phyloP scores from a whole-genome alignment of 352 stramenopile genomes.

The Phytophthora tentaculata region DNA sequence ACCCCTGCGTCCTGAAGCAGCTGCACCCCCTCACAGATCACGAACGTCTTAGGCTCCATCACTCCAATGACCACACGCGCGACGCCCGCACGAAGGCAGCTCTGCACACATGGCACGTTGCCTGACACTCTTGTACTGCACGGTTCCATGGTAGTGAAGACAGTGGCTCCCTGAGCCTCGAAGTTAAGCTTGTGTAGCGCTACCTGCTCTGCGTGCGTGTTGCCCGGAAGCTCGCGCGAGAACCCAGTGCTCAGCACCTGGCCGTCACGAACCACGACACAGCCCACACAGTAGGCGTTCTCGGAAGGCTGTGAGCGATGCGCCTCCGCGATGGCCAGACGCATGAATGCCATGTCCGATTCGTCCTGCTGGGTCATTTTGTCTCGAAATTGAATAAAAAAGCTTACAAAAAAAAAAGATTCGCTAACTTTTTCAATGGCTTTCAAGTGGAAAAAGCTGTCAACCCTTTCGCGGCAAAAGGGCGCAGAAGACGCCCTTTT shows the following conservation, averaged over 20 bases:
- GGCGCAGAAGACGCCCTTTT: too few relatives aligned
- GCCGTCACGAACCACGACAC: constrained; percentile 70
- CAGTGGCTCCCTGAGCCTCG: constrained; percentile 60
- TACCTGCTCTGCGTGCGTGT: constrained; percentile 91
- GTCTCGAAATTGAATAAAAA: not conserved
- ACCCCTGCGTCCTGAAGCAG: constrained; percentile 75
- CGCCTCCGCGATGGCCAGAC: constrained; percentile 78
- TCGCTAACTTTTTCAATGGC: too few relatives aligned
- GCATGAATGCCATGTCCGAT: constrained; percentile 69
- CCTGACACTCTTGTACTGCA: constrained; percentile 88
- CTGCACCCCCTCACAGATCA: constrained; percentile 80
- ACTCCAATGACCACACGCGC: constrained; percentile 81
- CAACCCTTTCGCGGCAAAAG: too few relatives aligned
- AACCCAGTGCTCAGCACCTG: constrained; percentile 76
- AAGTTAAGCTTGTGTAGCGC: constrained; percentile 84
- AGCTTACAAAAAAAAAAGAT: too few relatives aligned
- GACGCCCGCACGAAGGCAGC: constrained; percentile 73
- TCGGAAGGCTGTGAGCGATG: constrained; percentile 75
- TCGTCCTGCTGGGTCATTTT: constrained; percentile 18
- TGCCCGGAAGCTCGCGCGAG: constrained; percentile 85
- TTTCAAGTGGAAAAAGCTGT: too few relatives aligned
- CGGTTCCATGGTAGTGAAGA: constrained; percentile 93
- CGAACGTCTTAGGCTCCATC: constrained; percentile 90
- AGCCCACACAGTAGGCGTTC: constrained; percentile 86
- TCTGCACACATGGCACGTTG: constrained; percentile 84